Percentiles rank a stretch among this genome's conserved stretches.
phyloP scores from a whole-genome alignment of 192 early-diverging fungal genomes.

The Coemansia sp. region DNA sequence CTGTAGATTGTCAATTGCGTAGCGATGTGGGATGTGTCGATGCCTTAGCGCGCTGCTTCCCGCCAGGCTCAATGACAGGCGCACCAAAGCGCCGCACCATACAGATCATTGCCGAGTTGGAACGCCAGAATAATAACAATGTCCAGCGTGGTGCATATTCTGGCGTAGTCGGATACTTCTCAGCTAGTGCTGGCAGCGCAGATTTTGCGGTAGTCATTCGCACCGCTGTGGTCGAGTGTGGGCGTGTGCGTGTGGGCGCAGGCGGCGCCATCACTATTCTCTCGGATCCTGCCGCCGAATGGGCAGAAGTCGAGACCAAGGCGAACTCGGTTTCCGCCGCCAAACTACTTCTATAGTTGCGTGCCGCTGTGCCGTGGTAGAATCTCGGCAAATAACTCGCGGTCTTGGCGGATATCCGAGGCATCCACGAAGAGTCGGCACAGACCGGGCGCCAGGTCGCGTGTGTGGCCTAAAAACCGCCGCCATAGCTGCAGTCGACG shows the following conservation, averaged over 20 bases:
- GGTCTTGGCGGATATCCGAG: slow-evolving; percentile 40
- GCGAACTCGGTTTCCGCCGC: slow-evolving; percentile 17
- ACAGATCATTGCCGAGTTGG: slow-evolving; percentile 73
- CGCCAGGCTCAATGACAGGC: slow-evolving; percentile 97
- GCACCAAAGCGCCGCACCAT: slow-evolving; percentile 90
- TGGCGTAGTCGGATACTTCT: slow-evolving; percentile 87
- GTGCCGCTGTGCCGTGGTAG: slow-evolving; percentile 13
- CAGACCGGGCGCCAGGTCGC: slow-evolving; percentile 25
- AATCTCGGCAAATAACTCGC: slow-evolving; percentile 16
- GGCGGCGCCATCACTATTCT: slow-evolving; percentile 93
- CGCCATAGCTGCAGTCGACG: slow-evolving; percentile 46
- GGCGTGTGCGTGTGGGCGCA: slow-evolving; percentile 74
- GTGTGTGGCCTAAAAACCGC: slow-evolving; percentile 24
- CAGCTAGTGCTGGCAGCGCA: slow-evolving; percentile 56
- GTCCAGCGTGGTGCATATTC: slow-evolving; percentile 79
- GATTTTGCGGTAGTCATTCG: slow-evolving; percentile 91
- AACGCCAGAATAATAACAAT: slow-evolving; percentile 21
- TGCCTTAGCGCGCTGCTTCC: slow-evolving; percentile 77
- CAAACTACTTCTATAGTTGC: slow-evolving; percentile 7
- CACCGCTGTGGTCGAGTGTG: slow-evolving; percentile 66
- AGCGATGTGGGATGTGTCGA: slow-evolving; percentile 63
- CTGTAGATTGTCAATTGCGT: slow-evolving; percentile 67
- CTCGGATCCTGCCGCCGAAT: slow-evolving; percentile 82
- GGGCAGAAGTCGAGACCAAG: slow-evolving; percentile 85
- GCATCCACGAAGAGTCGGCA: slow-evolving; percentile 53